A percentile compares a stretch with the other conserved stretches of the same genome.
Conservation (phyloP, 441 rosid genomes). For the Jatropha podagrica region DNA sequence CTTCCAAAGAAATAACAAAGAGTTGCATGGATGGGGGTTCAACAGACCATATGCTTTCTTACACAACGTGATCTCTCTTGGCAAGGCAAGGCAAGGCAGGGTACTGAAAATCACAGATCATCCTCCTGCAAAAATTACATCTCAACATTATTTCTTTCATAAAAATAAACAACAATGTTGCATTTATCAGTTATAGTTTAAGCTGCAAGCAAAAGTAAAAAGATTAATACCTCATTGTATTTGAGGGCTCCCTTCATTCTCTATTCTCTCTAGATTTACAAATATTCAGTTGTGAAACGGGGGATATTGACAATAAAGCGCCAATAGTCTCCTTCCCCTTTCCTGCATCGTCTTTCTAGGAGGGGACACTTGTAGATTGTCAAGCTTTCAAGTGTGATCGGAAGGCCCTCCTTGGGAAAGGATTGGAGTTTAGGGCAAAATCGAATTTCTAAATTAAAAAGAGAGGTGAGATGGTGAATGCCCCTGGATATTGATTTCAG, state of each 20-base stretch:
- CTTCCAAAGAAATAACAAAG: slow-evolving; percentile 34
- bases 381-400: slow-evolving; percentile 14
- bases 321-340: slow-evolving; percentile 16
- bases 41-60: too few relatives aligned
- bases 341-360: slow-evolving; percentile 8
- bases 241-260: neutral
- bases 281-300: neutral
- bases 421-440: slow-evolving; percentile 13
- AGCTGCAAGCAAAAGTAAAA: neutral
- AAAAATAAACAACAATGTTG: too few relatives aligned
- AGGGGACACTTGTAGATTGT: neutral
- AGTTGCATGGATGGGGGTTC: too few relatives aligned
- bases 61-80: too few relatives aligned
- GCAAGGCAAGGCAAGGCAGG: neutral
- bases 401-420: slow-evolving; percentile 18
- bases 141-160: too few relatives aligned
- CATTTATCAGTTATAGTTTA: neutral
- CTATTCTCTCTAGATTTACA: neutral
- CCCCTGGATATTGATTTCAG: slow-evolving; percentile 13
- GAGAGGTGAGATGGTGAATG: slow-evolving; percentile 13
- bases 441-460: neutral
- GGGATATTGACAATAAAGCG: slow-evolving; percentile 17
- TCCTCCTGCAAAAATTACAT: too few relatives aligned
- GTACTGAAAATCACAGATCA: too few relatives aligned
- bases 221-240: neutral